A percentile compares a stretch with the other conserved stretches of the same genome.
Evolutionary conservation across 805 yeast genomes (phyloP).

Genomic region (Wickerhamiella sergipiensis): DNA sequence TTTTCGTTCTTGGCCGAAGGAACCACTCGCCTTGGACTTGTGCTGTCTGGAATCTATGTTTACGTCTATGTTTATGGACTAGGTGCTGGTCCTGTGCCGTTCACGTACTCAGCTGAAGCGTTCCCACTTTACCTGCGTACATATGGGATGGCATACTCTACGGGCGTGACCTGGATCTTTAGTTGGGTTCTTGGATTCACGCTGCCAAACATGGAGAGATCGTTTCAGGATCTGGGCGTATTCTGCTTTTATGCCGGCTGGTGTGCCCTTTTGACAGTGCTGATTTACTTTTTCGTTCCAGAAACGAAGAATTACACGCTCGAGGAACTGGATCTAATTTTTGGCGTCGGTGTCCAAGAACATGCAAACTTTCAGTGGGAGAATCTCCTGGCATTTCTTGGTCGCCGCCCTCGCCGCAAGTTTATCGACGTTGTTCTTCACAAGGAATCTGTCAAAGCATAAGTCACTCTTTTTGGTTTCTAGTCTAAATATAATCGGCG

Average conservation of each 20-base stretch:
- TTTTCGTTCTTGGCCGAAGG: conserved; percentile 52
- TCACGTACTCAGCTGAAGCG: conserved; percentile 68
- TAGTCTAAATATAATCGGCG: too few species aligned
- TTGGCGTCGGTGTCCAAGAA: conserved; percentile 27
- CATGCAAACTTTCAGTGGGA: conserved; percentile 2
- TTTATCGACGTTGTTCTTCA: background rate
- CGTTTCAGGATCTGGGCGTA: conserved; percentile 54
- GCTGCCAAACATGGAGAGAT: conserved; percentile 51
- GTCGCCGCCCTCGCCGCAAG: background rate
- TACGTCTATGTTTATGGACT: conserved; percentile 64
- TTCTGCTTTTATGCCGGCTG: conserved; percentile 27
- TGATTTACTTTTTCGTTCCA: conserved; percentile 40
- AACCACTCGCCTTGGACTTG: conserved; percentile 43
- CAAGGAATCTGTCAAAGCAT: background rate
- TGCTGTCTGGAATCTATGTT: conserved; percentile 60
- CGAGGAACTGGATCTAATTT: conserved; percentile 57
- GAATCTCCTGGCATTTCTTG: background rate
- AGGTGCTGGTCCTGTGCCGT: conserved; percentile 85
- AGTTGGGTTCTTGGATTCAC: conserved; percentile 46
- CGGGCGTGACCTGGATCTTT: conserved; percentile 42
- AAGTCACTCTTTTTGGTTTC: too few species aligned
- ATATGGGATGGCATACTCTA: conserved; percentile 33
- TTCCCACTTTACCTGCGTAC: conserved; percentile 18
- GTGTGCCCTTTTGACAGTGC: conserved; percentile 1
- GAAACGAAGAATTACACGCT: conserved; percentile 60